phyloP scores from a whole-genome alignment of 169 alveolate species.

The Eimeria sp. region DNA sequence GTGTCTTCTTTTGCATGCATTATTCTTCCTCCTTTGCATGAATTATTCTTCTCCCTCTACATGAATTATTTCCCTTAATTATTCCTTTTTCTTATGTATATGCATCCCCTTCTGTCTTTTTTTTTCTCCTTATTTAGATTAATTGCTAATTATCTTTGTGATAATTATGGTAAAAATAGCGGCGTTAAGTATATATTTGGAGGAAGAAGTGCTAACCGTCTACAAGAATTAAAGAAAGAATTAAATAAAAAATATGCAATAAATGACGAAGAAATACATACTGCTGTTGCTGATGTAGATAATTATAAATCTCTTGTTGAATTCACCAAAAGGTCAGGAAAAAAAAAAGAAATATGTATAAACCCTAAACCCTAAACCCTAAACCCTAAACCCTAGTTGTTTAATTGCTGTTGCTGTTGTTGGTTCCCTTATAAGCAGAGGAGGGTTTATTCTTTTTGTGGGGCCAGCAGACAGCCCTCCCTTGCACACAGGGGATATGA shows the following conservation, averaged over 20 bases:
- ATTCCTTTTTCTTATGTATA: too few relatives aligned
- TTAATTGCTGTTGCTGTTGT: neutral
- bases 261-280: neutral
- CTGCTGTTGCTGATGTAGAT: constrained; percentile 25
- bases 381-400: neutral
- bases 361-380: constrained; percentile 50
- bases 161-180: neutral
- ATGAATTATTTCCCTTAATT: too few relatives aligned
- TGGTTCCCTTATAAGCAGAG: neutral
- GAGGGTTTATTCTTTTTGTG: neutral
- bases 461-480: too few relatives aligned
- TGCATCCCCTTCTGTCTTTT: too few relatives aligned
- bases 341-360: neutral
- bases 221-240: neutral
- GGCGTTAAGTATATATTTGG: neutral
- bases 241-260: neutral
- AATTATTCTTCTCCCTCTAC: too few relatives aligned
- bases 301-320: constrained; percentile 6
- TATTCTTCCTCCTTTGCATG: too few relatives aligned
- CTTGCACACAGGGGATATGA: neutral
- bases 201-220: neutral
- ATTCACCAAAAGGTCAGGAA: constrained; percentile 5
- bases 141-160: neutral
- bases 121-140: neutral
- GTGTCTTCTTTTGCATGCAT: too few relatives aligned